These are phyloP conservation scores for Scutellaria galericulata DNA, from an alignment of 257 asterid species.

Conservation along the genomic window DNA sequence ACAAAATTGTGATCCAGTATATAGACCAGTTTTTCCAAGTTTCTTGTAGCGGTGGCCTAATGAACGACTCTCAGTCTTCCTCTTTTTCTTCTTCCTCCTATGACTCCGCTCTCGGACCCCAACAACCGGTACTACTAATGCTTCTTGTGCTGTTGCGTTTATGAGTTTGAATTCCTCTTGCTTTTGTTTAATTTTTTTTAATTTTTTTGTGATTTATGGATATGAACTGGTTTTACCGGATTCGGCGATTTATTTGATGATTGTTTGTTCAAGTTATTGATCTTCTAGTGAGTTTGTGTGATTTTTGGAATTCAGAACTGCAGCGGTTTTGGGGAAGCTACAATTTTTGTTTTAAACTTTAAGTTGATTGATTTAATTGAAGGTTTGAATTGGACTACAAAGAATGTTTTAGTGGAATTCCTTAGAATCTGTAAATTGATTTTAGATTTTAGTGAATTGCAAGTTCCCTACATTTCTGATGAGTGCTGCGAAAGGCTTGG, in stretches of 20 bases:
- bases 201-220: too few relatives aligned
- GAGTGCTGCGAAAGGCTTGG: background rate
- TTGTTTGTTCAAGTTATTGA: slow-evolving; percentile 3
- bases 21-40: slow-evolving; percentile 17
- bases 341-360: background rate
- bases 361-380: slow-evolving; percentile 16
- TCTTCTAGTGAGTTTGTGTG: background rate
- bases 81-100: slow-evolving; percentile 57
- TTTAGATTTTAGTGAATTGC: slow-evolving; percentile 13
- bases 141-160: slow-evolving; percentile 8
- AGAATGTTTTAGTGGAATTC: slow-evolving; percentile 5
- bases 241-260: slow-evolving; percentile 14
- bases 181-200: too few relatives aligned
- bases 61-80: slow-evolving; percentile 55
- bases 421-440: slow-evolving; percentile 18
- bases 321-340: background rate
- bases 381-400: slow-evolving; percentile 10
- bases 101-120: slow-evolving; percentile 63
- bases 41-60: slow-evolving; percentile 40
- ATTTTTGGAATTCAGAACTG: slow-evolving; percentile 5
- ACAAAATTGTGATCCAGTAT: slow-evolving; percentile 40
- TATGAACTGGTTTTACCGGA: slow-evolving; percentile 8
- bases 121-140: slow-evolving; percentile 46
- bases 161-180: background rate
- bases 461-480: slow-evolving; percentile 1